Evolutionary conservation across 2,329 filamentous ascomycete genomes (phyloP).

Genomic region (Trichoderma polysporum): DNA sequence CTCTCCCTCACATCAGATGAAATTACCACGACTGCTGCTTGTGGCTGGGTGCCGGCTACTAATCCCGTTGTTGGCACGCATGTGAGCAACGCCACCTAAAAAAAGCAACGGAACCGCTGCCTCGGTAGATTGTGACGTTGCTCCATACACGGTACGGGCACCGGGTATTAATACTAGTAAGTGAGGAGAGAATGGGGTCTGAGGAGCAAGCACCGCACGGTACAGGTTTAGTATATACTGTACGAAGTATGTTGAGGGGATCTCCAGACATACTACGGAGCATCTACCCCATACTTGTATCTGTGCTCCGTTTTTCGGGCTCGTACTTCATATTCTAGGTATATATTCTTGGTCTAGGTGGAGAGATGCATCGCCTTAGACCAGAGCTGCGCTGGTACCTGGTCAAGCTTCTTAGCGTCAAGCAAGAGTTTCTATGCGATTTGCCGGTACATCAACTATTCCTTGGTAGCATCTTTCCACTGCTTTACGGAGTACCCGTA

Average conservation of each 20-base stretch:
- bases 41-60: not conserved
- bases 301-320: not conserved
- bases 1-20: not conserved
- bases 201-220: too few relatives aligned
- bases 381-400: not conserved
- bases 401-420: not conserved
- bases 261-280: not conserved
- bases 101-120: conserved; percentile 12
- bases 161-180: too few relatives aligned
- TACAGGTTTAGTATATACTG: too few relatives aligned
- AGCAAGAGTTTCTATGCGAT: not conserved
- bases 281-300: not conserved
- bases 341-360: too few relatives aligned
- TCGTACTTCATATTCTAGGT: too few relatives aligned
- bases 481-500: not conserved
- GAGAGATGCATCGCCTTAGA: too few relatives aligned
- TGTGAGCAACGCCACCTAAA: not conserved
- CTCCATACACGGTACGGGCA: not conserved
- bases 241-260: not conserved
- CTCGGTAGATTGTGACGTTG: conserved; percentile 5
- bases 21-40: not conserved
- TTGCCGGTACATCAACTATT: too few relatives aligned
- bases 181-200: too few relatives aligned
- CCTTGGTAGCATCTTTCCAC: not conserved
- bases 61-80: not conserved